Evolutionary conservation across 176 grass and related monocot genomes (phyloP).

Genomic region (Cenchrus fungigraminus): DNA sequence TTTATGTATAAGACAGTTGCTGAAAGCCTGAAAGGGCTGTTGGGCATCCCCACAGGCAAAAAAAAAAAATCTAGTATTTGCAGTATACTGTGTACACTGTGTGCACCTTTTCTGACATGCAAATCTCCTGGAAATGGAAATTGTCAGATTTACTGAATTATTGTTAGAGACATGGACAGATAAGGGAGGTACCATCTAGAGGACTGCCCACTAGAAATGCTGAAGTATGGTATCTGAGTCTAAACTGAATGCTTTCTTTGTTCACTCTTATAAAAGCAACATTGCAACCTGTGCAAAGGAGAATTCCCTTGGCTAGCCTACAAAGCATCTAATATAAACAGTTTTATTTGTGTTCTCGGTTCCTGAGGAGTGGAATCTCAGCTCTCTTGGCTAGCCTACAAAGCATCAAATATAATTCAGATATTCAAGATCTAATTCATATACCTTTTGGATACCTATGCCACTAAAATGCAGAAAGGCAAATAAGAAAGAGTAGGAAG

Average conservation of each 20-base stretch:
- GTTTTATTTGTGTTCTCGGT: not conserved
- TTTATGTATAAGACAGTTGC: not conserved
- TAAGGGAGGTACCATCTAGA: conserved; percentile 16
- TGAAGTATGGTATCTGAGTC: not conserved
- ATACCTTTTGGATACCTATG: not conserved
- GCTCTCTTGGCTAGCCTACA: not conserved
- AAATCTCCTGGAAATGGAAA: conserved; percentile 35
- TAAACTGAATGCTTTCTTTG: not conserved
- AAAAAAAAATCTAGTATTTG: not conserved
- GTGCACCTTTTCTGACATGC: conserved; percentile 22
- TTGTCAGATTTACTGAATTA: not conserved
- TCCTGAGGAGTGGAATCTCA: not conserved
- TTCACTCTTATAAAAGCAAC: too few relatives aligned
- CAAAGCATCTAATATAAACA: too few relatives aligned
- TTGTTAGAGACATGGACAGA: not conserved
- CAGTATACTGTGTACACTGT: not conserved
- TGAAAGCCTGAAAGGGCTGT: not conserved
- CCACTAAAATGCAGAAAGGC: too few relatives aligned
- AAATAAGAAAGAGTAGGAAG: not conserved
- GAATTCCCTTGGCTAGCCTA: too few relatives aligned
- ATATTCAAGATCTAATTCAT: not conserved
- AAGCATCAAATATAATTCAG: too few relatives aligned
- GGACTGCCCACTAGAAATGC: not conserved
- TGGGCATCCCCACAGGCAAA: conserved; percentile 27
- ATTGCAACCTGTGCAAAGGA: too few relatives aligned